These are phyloP conservation scores for Angomonas deanei DNA, from an alignment of 208 protist species.

Conservation along the genomic window DNA sequence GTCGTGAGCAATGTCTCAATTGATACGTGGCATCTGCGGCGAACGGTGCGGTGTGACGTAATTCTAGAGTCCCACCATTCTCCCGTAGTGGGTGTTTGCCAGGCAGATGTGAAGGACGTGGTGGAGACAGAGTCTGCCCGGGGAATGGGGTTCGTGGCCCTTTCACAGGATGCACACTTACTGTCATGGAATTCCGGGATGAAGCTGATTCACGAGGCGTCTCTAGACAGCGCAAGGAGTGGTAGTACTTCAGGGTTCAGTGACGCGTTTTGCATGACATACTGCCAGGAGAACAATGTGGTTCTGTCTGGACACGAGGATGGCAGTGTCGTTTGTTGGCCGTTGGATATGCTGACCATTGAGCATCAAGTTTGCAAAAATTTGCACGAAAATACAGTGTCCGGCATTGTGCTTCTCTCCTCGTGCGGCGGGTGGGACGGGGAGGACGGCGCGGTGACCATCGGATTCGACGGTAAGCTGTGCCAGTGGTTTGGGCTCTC, in stretches of 20 bases:
- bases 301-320: conserved; percentile 39
- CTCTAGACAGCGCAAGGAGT: no score
- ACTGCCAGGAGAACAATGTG: neutral
- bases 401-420: neutral
- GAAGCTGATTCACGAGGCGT: neutral
- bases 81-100: neutral
- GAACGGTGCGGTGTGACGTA: neutral
- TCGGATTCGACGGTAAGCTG: conserved; percentile 54
- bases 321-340: conserved; percentile 31
- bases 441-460: conserved; percentile 27
- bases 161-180: neutral
- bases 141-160: neutral
- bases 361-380: conserved; percentile 15
- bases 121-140: neutral
- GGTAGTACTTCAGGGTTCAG: neutral
- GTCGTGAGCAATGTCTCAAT: neutral
- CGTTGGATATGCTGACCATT: conserved; percentile 21
- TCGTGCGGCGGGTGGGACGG: neutral
- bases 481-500: conserved; percentile 25
- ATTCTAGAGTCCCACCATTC: neutral
- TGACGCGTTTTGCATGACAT: neutral
- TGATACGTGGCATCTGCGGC: neutral
- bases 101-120: neutral
- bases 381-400: conserved; percentile 23
- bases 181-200: neutral